Evolutionary conservation across 2,329 filamentous ascomycete genomes (phyloP).

Genomic region (Calonectria multiphialidica): DNA sequence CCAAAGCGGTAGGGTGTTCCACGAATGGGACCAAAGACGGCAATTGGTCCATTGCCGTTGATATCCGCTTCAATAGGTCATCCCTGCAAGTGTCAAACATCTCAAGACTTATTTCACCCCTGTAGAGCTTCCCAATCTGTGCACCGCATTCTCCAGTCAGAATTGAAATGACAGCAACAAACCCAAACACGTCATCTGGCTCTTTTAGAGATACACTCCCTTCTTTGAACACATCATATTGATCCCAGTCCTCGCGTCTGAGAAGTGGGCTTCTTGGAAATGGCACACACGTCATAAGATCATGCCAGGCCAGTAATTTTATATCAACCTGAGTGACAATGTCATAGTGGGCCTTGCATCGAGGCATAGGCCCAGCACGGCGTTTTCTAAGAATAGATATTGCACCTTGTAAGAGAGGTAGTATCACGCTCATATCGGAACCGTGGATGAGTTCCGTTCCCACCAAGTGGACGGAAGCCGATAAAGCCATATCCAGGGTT

Average conservation of each 20-base stretch:
- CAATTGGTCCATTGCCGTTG: not conserved
- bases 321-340: not conserved
- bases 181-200: not conserved
- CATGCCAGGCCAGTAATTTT: constrained; percentile 4
- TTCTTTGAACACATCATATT: not conserved
- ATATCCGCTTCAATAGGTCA: not conserved
- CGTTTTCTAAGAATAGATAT: not conserved
- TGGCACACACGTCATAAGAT: not conserved
- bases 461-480: not conserved
- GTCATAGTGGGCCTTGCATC: not conserved
- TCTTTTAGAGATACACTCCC: not conserved
- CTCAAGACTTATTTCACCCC: not conserved
- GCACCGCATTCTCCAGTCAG: not conserved
- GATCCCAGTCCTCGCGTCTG: not conserved
- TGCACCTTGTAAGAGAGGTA: not conserved
- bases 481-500: not conserved
- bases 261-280: not conserved
- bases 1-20: not conserved
- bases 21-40: not conserved
- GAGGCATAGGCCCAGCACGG: not conserved
- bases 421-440: not conserved
- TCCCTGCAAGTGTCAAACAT: not conserved
- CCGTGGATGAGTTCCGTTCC: constrained; percentile 1
- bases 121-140: not conserved
- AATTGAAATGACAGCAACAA: not conserved